Base-by-base conservation (phyloP, 2,329 filamentous ascomycete species). In the Penicillium sp. region DNA sequence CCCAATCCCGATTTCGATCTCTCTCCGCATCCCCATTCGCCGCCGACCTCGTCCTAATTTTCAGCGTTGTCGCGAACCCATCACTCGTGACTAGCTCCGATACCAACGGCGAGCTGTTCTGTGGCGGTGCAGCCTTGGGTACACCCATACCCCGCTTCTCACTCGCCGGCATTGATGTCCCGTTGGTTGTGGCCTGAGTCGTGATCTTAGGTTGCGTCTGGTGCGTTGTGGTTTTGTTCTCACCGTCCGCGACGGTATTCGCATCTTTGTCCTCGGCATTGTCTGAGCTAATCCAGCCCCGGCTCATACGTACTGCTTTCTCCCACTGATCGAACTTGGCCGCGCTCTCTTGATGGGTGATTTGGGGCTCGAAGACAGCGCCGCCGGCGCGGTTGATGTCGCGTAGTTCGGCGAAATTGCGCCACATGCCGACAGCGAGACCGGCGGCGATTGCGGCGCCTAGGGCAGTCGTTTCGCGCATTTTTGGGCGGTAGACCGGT, bases 401-500 rank as follows among this genome's bases (percentile, higher is more conserved):
- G 60, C 86, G 85, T 37, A 96, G 78, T 66, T 94, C 90, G 27
- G 87, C 84, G 56, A 95, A 86, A 70, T 86, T 84, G 60, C 85
- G 83, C 91, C 91, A 96, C 19, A 94, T 84, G 37, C 85, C 89
- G 2, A 89, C 85, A 0, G 91, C 91, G 47, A 96, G 87, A 9
- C 91, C 92, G 7, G 92, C 92, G n/a, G 92, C 91, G 67, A 96
- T 94, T 51, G 92, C 92, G 14, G 92, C 92, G 24, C 92, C 92
- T 1, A 96, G 83, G 0, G 92, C 89, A 1, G 92, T 96, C 2
- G 92, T 96, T 79, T 96, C 92, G 56, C 90, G 88, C 92, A 96
- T 96, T 58, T 86, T 84, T 0, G 92, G 92, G 19, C 92, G 87
- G 73, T 93, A 87, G 57, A 96, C 89, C 18, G 88, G 89, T 65